Evolutionary conservation across 805 yeast genomes (phyloP).

Genomic region (Candida golubevii): DNA sequence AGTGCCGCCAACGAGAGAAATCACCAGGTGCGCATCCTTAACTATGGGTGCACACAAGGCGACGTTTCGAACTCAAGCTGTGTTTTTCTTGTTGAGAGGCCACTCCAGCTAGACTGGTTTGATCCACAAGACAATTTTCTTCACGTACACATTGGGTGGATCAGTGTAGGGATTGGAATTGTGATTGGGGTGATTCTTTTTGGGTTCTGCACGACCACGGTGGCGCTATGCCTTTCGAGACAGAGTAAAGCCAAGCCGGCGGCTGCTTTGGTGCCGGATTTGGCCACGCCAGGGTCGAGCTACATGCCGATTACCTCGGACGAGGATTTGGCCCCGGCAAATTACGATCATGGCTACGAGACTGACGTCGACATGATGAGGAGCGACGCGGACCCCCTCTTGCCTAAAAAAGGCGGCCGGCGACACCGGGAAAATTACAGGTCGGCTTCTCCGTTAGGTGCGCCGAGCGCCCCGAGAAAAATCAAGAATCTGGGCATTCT

Average conservation of each 20-base stretch:
- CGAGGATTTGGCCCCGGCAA: conserved; percentile 20
- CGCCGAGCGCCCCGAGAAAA: conserved; percentile 23
- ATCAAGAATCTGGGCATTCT: conserved; percentile 21
- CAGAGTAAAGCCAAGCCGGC: conserved; percentile 3
- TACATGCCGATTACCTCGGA: conserved; percentile 36
- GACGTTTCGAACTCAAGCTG: conserved; percentile 37
- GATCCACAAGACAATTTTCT: conserved; percentile 40
- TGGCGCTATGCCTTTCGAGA: conserved; percentile 15
- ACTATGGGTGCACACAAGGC: conserved; percentile 53
- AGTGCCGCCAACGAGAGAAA: conserved; percentile 31
- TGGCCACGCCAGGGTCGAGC: conserved; percentile 22
- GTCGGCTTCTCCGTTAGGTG: conserved; percentile 11
- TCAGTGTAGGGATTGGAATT: conserved; percentile 66
- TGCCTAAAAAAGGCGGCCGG: conserved; percentile 22
- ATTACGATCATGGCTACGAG: conserved; percentile 38
- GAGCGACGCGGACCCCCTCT: conserved; percentile 28
- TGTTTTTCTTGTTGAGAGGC: conserved; percentile 61
- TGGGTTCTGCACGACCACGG: conserved; percentile 20
- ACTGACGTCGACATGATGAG: conserved; percentile 37
- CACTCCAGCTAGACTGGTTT: conserved; percentile 64
- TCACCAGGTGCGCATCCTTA: conserved; percentile 54
- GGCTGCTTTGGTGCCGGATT: conserved; percentile 4
- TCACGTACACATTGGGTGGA: conserved; percentile 60
- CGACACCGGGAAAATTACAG: conserved; percentile 4
- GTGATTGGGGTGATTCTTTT: conserved; percentile 52